Conservation (phyloP, 164 flowering plant species). For the Tetracentron sinense region DNA sequence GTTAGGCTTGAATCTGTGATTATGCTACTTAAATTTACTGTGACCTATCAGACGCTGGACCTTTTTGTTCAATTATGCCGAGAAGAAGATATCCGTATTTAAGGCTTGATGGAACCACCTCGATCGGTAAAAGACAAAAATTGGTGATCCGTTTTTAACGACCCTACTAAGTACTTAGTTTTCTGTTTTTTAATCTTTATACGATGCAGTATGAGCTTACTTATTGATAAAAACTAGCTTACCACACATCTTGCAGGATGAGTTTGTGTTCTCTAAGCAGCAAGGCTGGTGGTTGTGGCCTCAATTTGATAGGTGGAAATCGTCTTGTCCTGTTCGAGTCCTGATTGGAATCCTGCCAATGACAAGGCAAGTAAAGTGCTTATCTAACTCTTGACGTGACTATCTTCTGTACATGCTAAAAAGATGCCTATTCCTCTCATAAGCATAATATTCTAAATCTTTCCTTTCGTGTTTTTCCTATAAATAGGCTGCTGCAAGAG, state of each 20-base stretch:
- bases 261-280: constrained; percentile 94
- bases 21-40: constrained; percentile 1
- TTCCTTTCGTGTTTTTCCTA: constrained; percentile 1
- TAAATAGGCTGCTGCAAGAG: constrained; percentile 95
- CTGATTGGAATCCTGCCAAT: constrained; percentile 99
- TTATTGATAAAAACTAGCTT: constrained; percentile 10
- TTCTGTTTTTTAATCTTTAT: background rate
- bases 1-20: background rate
- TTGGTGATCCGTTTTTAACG: constrained; percentile 81
- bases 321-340: constrained; percentile 94
- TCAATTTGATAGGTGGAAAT: constrained; percentile 96
- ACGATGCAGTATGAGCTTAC: background rate
- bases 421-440: background rate
- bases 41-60: constrained; percentile 67
- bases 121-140: constrained; percentile 91
- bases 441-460: constrained; percentile 9
- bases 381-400: constrained; percentile 1
- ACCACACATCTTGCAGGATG: constrained; percentile 58
- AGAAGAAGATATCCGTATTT: constrained; percentile 90
- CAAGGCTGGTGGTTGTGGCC: constrained; percentile 99
- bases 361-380: constrained; percentile 97
- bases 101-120: constrained; percentile 95
- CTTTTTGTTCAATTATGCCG: constrained; percentile 97
- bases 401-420: background rate
- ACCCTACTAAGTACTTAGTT: constrained; percentile 62